Evolutionary conservation across 2,329 filamentous ascomycete species (phyloP), one percentile per base, ranked within the genome.

Genomic region (Talaromyces sp.): DNA sequence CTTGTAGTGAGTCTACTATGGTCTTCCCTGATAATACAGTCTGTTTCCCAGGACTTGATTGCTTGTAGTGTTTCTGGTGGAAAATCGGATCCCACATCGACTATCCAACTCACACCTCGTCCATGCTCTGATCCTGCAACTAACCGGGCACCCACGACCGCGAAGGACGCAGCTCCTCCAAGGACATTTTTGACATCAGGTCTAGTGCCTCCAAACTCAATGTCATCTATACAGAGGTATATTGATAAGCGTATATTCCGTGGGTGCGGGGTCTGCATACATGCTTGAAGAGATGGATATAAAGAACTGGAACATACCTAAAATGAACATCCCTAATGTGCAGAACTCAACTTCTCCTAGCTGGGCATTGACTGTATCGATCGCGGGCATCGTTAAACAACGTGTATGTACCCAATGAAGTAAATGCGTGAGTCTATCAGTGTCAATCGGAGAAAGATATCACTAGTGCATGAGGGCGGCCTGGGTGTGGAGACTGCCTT

Each of bases 71-170:
- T 78, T 11, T 82, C 75, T 0, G 77, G 58, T 0, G 93, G 92
- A 61, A 97, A 97, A 73, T 97, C 94, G 14, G 84, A 87, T 27
- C 94, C 94, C 65, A 86, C 84, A 72, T 99, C 93, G 39, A 97
- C 85, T 57, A 97, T 87, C 92, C 92, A 97, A 58, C 90, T 91
- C 5, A 97, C 85, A 2, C 82, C 80, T 33, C 77, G 79, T 19
- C 90, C 89, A 41, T 79, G 63, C 3, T 85, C 80, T 29, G 80
- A 75, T 2, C 90, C 89, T 4, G 91, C 93, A 70, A 96, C 88
- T 44, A 99, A 80, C 29, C 94, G 89, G 16, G 94, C 94, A 17
- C 94, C 94, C 6, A 97, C 78, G 7, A 91, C 91, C 8, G 89
- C 87, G 71, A 90, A 97, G 2, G 91, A 84, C 22, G 92, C 94